These are phyloP conservation scores for Mentha longifolia DNA, from an alignment of 257 asterid species.

Conservation along the genomic window DNA sequence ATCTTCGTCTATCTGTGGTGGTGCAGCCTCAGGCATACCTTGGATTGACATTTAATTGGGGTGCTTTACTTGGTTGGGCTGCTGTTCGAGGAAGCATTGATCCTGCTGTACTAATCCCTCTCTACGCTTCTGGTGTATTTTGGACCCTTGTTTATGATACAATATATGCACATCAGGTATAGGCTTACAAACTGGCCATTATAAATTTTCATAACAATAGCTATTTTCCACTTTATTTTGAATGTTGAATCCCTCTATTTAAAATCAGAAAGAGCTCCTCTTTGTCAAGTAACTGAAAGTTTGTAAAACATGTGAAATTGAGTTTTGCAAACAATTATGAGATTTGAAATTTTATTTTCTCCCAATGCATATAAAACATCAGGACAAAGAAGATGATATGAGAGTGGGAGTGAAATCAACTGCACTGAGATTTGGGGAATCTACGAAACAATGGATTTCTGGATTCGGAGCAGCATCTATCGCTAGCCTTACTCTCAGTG, in stretches of 20 bases:
- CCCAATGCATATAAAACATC: conserved; percentile 12
- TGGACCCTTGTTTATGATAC: conserved; percentile 87
- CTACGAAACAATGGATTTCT: conserved; percentile 76
- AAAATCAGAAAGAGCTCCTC: conserved; percentile 14
- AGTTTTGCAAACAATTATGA: conserved; percentile 14
- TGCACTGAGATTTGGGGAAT: conserved; percentile 83
- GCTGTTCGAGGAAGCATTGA: conserved; percentile 79
- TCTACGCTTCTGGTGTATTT: conserved; percentile 67
- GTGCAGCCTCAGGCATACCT: conserved; percentile 97
- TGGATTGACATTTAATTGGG: conserved; percentile 85
- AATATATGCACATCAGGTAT: conserved; percentile 95
- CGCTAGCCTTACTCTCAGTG: conserved; percentile 73
- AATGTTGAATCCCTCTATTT: conserved; percentile 11
- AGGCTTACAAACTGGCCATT: not conserved
- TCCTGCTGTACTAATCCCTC: conserved; percentile 73
- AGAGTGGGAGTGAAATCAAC: conserved; percentile 93
- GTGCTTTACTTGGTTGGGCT: conserved; percentile 93
- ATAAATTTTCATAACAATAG: not conserved
- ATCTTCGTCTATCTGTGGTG: conserved; percentile 27
- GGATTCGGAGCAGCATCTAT: conserved; percentile 85
- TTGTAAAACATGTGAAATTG: conserved; percentile 8
- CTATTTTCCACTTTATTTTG: not conserved
- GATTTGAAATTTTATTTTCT: conserved; percentile 9
- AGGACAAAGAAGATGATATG: conserved; percentile 89
- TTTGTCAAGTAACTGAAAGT: conserved; percentile 21